These are phyloP conservation scores for Aspergillus tamarii DNA, from an alignment of 2,329 filamentous ascomycete species.

Conservation along the genomic window DNA sequence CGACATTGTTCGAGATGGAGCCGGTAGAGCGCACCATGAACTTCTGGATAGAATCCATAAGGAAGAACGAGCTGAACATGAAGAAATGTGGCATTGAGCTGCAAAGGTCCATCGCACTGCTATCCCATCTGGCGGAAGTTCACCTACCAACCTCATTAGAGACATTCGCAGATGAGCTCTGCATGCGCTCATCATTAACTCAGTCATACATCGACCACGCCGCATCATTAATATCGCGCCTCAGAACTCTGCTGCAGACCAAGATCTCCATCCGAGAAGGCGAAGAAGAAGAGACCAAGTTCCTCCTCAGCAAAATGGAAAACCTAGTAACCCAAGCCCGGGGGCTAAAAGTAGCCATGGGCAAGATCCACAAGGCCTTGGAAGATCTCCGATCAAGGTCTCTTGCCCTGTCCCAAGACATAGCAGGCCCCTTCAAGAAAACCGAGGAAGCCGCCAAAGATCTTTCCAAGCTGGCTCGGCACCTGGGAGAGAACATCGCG, in stretches of 20 bases:
- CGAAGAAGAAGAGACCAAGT: conserved; percentile 69
- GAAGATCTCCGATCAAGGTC: conserved; percentile 77
- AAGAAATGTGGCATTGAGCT: conserved; percentile 80
- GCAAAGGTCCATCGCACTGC: conserved; percentile 79
- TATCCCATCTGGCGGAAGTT: conserved; percentile 83
- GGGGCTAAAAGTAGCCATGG: conserved; percentile 79
- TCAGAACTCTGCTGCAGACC: conserved; percentile 68
- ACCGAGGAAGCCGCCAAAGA: conserved; percentile 67
- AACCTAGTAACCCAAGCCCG: conserved; percentile 73
- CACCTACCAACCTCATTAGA: conserved; percentile 72
- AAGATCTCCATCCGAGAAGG: conserved; percentile 62
- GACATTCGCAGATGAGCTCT: conserved; percentile 75
- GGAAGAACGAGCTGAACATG: conserved; percentile 83
- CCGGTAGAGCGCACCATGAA: conserved; percentile 89
- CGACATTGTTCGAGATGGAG: conserved; percentile 82
- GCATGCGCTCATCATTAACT: conserved; percentile 75
- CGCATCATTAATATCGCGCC: conserved; percentile 66
- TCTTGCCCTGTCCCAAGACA: conserved; percentile 71
- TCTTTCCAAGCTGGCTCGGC: conserved; percentile 67
- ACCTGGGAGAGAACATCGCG: conserved; percentile 69
- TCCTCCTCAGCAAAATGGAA: conserved; percentile 73
- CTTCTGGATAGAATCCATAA: conserved; percentile 80
- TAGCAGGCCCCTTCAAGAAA: conserved; percentile 69
- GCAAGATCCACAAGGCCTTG: conserved; percentile 75
- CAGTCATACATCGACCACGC: conserved; percentile 82